phyloP scores from a whole-genome alignment of 2,329 filamentous ascomycete species.

The Aspergillus sp. region DNA sequence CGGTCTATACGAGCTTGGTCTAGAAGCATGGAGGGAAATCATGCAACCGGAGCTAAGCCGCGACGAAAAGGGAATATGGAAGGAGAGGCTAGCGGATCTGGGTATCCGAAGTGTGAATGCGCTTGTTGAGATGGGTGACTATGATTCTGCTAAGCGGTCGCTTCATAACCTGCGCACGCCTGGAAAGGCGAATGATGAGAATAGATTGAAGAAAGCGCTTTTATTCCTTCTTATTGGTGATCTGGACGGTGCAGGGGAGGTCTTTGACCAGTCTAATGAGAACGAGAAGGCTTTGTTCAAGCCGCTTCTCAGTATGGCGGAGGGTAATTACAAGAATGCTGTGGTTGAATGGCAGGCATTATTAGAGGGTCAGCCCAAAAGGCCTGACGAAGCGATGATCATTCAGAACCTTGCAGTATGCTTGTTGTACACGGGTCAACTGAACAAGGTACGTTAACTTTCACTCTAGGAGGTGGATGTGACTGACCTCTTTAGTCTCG shows the following conservation, averaged over 20 bases:
- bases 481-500: constrained; percentile 48
- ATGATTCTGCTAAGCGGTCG: constrained; percentile 70
- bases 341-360: constrained; percentile 54
- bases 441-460: constrained; percentile 55
- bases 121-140: constrained; percentile 65
- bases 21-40: constrained; percentile 64
- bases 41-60: constrained; percentile 45
- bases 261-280: constrained; percentile 38
- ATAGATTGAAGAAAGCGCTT: constrained; percentile 48
- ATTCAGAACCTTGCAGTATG: constrained; percentile 79
- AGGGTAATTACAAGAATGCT: constrained; percentile 64
- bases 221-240: constrained; percentile 76
- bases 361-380: constrained; percentile 38
- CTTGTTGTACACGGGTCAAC: constrained; percentile 70
- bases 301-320: constrained; percentile 70
- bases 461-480: not conserved
- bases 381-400: constrained; percentile 59
- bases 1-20: constrained; percentile 79
- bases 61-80: constrained; percentile 61
- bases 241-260: constrained; percentile 56
- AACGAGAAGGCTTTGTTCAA: constrained; percentile 37
- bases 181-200: constrained; percentile 22
- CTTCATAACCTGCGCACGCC: constrained; percentile 51
- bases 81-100: constrained; percentile 63
- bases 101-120: constrained; percentile 57